Evolutionary conservation across 1,284 basidiomycete species (phyloP).

Genomic region (Xanthoconium separans): DNA sequence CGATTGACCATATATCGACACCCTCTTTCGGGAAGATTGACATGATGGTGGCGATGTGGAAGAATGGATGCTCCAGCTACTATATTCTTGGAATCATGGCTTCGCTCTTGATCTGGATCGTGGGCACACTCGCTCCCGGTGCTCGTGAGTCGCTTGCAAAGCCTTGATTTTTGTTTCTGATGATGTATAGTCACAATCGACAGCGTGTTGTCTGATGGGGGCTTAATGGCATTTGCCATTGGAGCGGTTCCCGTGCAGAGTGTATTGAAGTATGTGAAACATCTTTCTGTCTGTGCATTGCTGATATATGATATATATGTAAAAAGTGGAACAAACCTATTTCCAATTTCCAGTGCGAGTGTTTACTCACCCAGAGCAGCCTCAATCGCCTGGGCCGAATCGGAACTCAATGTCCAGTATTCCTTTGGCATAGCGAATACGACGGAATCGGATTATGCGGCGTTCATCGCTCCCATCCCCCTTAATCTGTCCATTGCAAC

Average conservation of each 20-base stretch:
- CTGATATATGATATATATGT: background rate
- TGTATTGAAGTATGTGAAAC: slow-evolving; percentile 22
- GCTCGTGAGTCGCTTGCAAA: slow-evolving; percentile 17
- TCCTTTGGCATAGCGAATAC: slow-evolving; percentile 14
- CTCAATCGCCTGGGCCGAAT: slow-evolving; percentile 24
- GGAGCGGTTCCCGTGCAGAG: slow-evolving; percentile 24
- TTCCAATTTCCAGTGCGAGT: slow-evolving; percentile 5
- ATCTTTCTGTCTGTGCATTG: background rate
- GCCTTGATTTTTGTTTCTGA: background rate
- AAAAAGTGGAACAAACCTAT: slow-evolving; percentile 8
- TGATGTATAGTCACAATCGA: slow-evolving; percentile 20
- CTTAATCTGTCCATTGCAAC: slow-evolving; percentile 16
- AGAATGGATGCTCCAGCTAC: slow-evolving; percentile 24
- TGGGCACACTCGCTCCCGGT: slow-evolving; percentile 25
- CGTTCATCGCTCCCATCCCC: slow-evolving; percentile 22
- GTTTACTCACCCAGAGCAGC: slow-evolving; percentile 17
- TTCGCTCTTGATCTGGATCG: slow-evolving; percentile 20
- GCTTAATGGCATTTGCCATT: slow-evolving; percentile 22
- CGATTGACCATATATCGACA: slow-evolving; percentile 25
- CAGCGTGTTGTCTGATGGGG: slow-evolving; percentile 23
- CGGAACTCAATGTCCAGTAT: slow-evolving; percentile 25
- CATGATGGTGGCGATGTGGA: slow-evolving; percentile 14
- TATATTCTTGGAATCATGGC: slow-evolving; percentile 23
- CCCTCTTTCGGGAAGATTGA: slow-evolving; percentile 25
- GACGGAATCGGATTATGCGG: slow-evolving; percentile 15